These are phyloP conservation scores for Leptomonas pyrrhocoris DNA, from an alignment of 208 protist genomes.

Conservation along the genomic window DNA sequence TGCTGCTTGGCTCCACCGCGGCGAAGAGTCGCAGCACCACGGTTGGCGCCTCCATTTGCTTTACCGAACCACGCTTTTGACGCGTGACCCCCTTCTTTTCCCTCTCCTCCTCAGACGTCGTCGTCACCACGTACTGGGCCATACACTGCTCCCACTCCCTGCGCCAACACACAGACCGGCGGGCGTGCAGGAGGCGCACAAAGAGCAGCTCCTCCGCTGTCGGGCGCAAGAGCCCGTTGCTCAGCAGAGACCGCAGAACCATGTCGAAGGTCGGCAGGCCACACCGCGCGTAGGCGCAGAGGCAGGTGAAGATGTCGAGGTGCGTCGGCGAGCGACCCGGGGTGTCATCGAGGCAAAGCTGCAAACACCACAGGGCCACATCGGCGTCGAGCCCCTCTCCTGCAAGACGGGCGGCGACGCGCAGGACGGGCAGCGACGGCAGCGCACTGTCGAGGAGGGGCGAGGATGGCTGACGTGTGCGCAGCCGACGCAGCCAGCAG, in stretches of 20 bases:
- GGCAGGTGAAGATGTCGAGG: slow-evolving; percentile 57
- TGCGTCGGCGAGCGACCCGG: slow-evolving; percentile 47
- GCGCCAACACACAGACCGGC: slow-evolving; percentile 51
- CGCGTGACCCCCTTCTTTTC: not conserved
- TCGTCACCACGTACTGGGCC: slow-evolving; percentile 1
- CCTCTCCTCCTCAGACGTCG: too few species aligned
- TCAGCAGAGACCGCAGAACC: slow-evolving; percentile 56
- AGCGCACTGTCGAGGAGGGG: slow-evolving; percentile 14
- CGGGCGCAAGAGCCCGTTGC: slow-evolving; percentile 54
- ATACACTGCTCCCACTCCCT: slow-evolving; percentile 46
- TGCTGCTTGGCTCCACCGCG: not conserved
- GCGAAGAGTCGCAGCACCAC: slow-evolving; percentile 10
- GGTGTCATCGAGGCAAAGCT: slow-evolving; percentile 32
- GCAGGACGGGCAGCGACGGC: slow-evolving; percentile 18
- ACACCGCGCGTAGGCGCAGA: slow-evolving; percentile 64
- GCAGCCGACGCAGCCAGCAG: slow-evolving; percentile 26
- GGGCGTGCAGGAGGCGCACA: slow-evolving; percentile 68
- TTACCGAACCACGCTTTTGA: too few species aligned
- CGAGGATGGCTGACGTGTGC: slow-evolving; percentile 5
- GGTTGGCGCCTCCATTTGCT: not conserved
- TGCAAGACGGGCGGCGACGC: slow-evolving; percentile 36
- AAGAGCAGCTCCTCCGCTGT: slow-evolving; percentile 64
- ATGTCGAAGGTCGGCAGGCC: slow-evolving; percentile 61
- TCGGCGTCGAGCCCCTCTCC: slow-evolving; percentile 22
- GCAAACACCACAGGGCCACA: slow-evolving; percentile 48